Evolutionary conservation across 768 basidiomycete genomes (phyloP).

Genomic region (Botryobasidium botryosum): DNA sequence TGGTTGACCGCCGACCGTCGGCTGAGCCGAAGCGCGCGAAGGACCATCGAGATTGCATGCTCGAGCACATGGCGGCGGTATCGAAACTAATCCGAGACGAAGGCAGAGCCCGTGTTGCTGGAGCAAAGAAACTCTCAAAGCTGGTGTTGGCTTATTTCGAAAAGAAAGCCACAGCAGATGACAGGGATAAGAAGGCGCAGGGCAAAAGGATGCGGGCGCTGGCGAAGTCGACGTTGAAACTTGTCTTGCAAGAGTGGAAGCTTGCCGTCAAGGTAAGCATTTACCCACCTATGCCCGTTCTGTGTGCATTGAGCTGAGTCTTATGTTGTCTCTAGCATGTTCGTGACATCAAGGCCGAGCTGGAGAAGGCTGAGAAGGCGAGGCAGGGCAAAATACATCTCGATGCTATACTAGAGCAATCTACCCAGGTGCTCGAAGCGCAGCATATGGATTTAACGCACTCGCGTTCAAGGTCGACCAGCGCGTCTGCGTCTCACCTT

Average conservation of each 20-base stretch:
- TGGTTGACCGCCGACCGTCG: constrained; percentile 1
- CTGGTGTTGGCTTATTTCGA: constrained; percentile 67
- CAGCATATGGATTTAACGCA: constrained; percentile 55
- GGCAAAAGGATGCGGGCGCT: constrained; percentile 47
- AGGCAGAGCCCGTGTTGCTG: constrained; percentile 22
- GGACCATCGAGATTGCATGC: constrained; percentile 22
- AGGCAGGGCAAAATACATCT: constrained; percentile 70
- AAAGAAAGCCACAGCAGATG: constrained; percentile 40
- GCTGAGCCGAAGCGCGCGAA: constrained; percentile 13
- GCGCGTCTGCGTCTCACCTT: constrained; percentile 20
- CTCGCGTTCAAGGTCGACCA: constrained; percentile 32
- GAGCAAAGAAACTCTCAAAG: constrained; percentile 38
- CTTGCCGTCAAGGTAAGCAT: constrained; percentile 62
- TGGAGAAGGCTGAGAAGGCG: constrained; percentile 58
- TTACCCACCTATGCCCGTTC: neutral
- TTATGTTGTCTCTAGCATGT: constrained; percentile 36
- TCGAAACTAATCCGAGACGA: constrained; percentile 19
- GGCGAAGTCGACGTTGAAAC: constrained; percentile 53
- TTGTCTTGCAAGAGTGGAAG: constrained; percentile 70
- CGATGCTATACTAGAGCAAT: constrained; percentile 79
- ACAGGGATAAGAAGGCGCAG: constrained; percentile 38
- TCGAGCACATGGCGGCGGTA: constrained; percentile 21
- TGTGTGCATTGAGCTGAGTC: neutral
- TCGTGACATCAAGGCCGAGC: constrained; percentile 46
- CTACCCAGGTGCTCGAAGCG: constrained; percentile 68